Percentiles rank a stretch among this genome's conserved stretches.
phyloP scores from a whole-genome alignment of 768 basidiomycete species.

The Tricholoma matsutake region DNA sequence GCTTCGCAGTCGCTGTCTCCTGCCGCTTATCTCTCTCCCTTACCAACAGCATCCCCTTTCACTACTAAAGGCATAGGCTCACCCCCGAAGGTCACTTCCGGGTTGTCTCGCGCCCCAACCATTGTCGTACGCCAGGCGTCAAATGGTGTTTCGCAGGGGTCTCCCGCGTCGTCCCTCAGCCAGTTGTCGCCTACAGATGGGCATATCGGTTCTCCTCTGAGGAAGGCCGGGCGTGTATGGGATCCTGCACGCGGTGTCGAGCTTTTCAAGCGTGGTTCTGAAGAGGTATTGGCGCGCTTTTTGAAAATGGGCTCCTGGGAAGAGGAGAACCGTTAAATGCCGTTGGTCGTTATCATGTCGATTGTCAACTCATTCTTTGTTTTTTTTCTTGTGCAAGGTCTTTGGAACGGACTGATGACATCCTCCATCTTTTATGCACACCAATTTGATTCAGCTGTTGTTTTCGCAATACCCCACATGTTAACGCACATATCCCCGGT shows the following conservation, averaged over 20 bases:
- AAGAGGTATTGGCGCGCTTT: constrained; percentile 83
- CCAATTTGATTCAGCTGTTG: not conserved
- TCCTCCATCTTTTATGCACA: not conserved
- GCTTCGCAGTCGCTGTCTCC: constrained; percentile 18
- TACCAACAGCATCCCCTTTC: constrained; percentile 21
- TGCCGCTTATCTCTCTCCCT: constrained; percentile 4
- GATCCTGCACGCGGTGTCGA: constrained; percentile 86
- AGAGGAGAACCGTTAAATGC: constrained; percentile 34
- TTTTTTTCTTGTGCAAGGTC: not conserved
- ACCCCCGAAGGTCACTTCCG: constrained; percentile 13
- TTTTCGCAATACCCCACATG: not conserved
- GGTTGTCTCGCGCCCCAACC: constrained; percentile 4
- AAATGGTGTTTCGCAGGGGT: constrained; percentile 47
- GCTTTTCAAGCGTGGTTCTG: constrained; percentile 81
- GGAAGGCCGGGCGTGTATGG: constrained; percentile 67
- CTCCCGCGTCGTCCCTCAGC: constrained; percentile 54
- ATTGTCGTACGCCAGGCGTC: constrained; percentile 40
- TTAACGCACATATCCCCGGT: not conserved
- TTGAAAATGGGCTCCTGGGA: constrained; percentile 77
- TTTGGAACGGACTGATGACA: not conserved
- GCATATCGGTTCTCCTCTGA: constrained; percentile 28
- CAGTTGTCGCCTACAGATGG: constrained; percentile 50
- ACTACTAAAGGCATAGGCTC: constrained; percentile 14
- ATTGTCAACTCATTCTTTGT: not conserved
- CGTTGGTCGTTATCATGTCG: not conserved